These are phyloP conservation scores for Chimonanthus salicifolius DNA, from an alignment of 164 flowering plant species.

Conservation along the genomic window DNA sequence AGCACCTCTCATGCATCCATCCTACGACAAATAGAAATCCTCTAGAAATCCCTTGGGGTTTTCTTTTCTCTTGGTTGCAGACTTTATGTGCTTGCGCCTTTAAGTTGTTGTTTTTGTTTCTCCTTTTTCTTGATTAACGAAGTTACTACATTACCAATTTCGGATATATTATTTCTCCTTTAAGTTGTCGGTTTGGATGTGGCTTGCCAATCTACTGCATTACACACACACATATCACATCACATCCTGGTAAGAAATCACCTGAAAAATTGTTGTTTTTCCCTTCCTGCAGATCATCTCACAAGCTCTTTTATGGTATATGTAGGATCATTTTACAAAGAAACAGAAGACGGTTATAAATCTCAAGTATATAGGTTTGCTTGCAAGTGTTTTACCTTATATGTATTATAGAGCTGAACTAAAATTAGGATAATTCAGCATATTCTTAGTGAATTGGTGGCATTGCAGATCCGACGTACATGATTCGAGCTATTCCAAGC, in stretches of 20 bases:
- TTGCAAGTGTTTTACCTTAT: neutral
- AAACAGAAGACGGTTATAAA: slow-evolving; percentile 41
- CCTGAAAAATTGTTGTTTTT: neutral
- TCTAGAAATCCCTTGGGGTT: too few relatives aligned
- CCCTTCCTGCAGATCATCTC: neutral
- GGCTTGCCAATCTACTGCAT: too few relatives aligned
- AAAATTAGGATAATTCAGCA: neutral
- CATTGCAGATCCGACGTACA: slow-evolving; percentile 86
- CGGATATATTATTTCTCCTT: too few relatives aligned
- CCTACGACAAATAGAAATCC: too few relatives aligned
- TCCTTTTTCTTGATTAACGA: too few relatives aligned
- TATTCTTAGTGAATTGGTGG: slow-evolving; percentile 1
- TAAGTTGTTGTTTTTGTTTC: too few relatives aligned
- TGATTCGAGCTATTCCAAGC: slow-evolving; percentile 95
- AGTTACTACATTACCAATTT: too few relatives aligned
- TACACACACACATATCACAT: neutral
- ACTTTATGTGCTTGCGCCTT: too few relatives aligned
- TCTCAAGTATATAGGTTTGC: slow-evolving; percentile 81
- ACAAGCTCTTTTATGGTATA: slow-evolving; percentile 5
- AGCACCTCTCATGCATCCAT: too few relatives aligned
- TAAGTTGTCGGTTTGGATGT: too few relatives aligned
- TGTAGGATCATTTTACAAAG: slow-evolving; percentile 67
- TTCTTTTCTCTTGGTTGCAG: too few relatives aligned
- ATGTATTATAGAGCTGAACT: neutral
- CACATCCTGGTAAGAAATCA: neutral